phyloP scores from a whole-genome alignment of 2,329 filamentous ascomycete species.

The Paraconiothyrium sp. region DNA sequence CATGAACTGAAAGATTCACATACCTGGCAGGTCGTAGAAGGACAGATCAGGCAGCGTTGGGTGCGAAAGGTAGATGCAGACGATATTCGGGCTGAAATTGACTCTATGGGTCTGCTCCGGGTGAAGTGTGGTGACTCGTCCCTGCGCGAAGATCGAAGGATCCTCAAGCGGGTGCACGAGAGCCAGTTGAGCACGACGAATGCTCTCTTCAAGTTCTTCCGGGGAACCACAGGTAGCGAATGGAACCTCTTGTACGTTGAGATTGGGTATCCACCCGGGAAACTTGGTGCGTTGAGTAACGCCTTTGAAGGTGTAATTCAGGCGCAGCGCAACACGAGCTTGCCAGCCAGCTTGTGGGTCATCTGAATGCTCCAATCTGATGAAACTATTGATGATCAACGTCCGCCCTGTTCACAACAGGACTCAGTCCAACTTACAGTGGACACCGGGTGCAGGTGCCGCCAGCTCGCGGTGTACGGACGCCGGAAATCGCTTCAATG shows the following conservation, averaged over 20 bases:
- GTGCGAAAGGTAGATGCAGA: slow-evolving; percentile 78
- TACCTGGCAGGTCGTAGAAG: slow-evolving; percentile 79
- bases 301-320: slow-evolving; percentile 67
- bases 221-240: slow-evolving; percentile 74
- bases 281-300: slow-evolving; percentile 59
- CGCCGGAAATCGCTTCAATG: slow-evolving; percentile 63
- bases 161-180: slow-evolving; percentile 73
- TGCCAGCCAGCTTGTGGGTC: slow-evolving; percentile 63
- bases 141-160: slow-evolving; percentile 51
- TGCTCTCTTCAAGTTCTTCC: slow-evolving; percentile 70
- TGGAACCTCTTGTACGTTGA: slow-evolving; percentile 53
- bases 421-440: slow-evolving; percentile 72
- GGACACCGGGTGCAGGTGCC: slow-evolving; percentile 85
- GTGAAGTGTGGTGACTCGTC: slow-evolving; percentile 11
- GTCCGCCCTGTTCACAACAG: neutral
- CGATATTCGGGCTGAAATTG: slow-evolving; percentile 83
- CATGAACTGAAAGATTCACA: neutral
- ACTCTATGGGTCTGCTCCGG: slow-evolving; percentile 54
- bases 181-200: slow-evolving; percentile 80
- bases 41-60: slow-evolving; percentile 76
- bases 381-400: slow-evolving; percentile 51
- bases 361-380: slow-evolving; percentile 53
- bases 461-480: slow-evolving; percentile 74
- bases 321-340: slow-evolving; percentile 72
- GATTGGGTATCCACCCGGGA: slow-evolving; percentile 69